Conservation (phyloP, 495 filamentous ascomycete genomes). For the Tuber melanosporum region DNA sequence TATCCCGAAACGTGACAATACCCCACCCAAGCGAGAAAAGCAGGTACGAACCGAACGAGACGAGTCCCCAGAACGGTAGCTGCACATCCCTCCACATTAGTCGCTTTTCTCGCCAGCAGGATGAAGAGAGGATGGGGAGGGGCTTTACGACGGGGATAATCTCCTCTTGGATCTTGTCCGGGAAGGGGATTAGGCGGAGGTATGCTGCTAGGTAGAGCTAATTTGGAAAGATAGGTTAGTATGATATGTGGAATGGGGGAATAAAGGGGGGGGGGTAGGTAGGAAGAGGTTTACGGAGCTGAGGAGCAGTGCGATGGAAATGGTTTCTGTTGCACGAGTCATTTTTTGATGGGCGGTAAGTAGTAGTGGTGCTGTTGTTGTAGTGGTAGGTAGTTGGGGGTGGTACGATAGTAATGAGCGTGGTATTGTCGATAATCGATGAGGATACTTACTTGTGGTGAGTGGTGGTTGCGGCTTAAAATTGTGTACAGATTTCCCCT, state of each 20-base stretch:
- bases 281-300: constrained; percentile 3
- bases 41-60: constrained; percentile 88
- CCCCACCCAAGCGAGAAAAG: constrained; percentile 86
- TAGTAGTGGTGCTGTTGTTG: background rate
- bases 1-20: constrained; percentile 92
- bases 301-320: constrained; percentile 3
- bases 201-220: constrained; percentile 85
- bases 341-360: constrained; percentile 7
- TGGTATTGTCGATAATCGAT: constrained; percentile 12
- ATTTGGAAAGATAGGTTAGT: background rate
- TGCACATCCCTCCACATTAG: constrained; percentile 41
- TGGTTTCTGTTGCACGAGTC: constrained; percentile 7
- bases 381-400: constrained; percentile 10
- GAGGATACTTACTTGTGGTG: background rate
- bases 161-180: constrained; percentile 61
- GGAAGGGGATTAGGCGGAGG: constrained; percentile 77
- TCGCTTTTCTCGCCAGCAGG: background rate
- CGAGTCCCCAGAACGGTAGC: constrained; percentile 88
- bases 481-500: background rate
- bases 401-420: background rate
- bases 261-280: too few relatives aligned
- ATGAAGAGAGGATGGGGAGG: background rate
- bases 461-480: constrained; percentile 1
- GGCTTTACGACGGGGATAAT: constrained; percentile 62
- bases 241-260: background rate